These are phyloP conservation scores for Blastomyces emzantsi DNA, from an alignment of 2,329 filamentous ascomycete species.

Conservation along the genomic window DNA sequence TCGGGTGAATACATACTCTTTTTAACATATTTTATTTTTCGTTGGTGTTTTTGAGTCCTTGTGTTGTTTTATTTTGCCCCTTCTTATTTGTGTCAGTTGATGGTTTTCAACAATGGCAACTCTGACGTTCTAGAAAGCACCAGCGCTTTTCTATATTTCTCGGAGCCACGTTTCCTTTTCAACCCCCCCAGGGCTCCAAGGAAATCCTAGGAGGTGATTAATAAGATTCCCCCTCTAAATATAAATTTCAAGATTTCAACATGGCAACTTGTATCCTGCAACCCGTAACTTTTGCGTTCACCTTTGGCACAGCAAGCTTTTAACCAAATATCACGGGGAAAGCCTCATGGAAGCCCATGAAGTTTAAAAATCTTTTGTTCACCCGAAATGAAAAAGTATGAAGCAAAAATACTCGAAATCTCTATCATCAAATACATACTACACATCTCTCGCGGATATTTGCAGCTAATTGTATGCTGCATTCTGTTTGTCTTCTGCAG, in stretches of 20 bases:
- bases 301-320: background rate
- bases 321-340: too few relatives aligned
- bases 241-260: constrained; percentile 6
- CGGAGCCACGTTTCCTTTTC: background rate
- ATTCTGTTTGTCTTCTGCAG: background rate
- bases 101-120: constrained; percentile 9
- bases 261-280: background rate
- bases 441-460: background rate
- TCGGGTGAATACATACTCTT: constrained; percentile 3
- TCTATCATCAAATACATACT: background rate
- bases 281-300: background rate
- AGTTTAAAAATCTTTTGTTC: background rate
- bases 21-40: background rate
- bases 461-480: background rate
- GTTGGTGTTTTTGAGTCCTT: background rate
- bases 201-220: background rate
- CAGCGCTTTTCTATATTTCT: background rate
- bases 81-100: background rate
- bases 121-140: background rate
- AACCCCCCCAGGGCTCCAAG: background rate
- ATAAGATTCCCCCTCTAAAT: background rate
- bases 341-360: background rate
- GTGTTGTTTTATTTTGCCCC: background rate
- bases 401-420: background rate
- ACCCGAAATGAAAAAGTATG: too few relatives aligned